phyloP scores from a whole-genome alignment of 2,329 filamentous ascomycete genomes.

The Fusarium beomiforme region DNA sequence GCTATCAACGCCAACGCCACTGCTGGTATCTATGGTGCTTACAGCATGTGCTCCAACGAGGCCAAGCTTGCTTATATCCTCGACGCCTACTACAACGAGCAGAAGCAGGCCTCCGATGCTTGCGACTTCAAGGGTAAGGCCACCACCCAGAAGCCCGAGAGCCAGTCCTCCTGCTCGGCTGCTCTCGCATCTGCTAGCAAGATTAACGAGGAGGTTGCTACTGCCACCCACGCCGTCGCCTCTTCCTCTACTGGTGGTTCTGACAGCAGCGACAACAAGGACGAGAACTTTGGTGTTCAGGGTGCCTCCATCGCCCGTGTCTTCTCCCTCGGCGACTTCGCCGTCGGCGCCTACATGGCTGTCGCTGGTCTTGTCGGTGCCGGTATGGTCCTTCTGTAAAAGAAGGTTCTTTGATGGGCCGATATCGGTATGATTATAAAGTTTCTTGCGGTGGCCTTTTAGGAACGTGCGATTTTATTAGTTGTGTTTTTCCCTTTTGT shows the following conservation, averaged over 20 bases:
- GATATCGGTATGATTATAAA: constrained; percentile 29
- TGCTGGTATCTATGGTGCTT: constrained; percentile 77
- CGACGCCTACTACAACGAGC: constrained; percentile 74
- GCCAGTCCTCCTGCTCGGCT: constrained; percentile 63
- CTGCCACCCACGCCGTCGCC: constrained; percentile 53
- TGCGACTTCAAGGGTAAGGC: constrained; percentile 80
- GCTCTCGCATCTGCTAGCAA: constrained; percentile 72
- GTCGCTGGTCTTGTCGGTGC: constrained; percentile 64
- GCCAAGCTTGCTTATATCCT: constrained; percentile 80
- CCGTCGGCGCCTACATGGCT: constrained; percentile 61
- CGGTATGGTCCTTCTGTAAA: constrained; percentile 64
- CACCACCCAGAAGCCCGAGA: constrained; percentile 59
- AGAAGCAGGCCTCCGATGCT: constrained; percentile 62
- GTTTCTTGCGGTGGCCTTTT: constrained; percentile 35
- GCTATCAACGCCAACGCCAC: constrained; percentile 76
- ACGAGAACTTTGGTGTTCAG: constrained; percentile 51
- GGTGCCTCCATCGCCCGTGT: constrained; percentile 50
- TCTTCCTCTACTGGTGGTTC: constrained; percentile 43
- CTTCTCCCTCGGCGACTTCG: constrained; percentile 59
- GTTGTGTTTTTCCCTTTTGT: constrained; percentile 33
- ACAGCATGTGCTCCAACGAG: constrained; percentile 77
- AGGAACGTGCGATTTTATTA: constrained; percentile 30
- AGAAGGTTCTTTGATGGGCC: constrained; percentile 6
- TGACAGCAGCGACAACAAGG: constrained; percentile 15
- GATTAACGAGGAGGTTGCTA: constrained; percentile 58